Base-by-base conservation (phyloP, 2,329 filamentous ascomycete species). In the Pseudogymnoascus sp. region DNA sequence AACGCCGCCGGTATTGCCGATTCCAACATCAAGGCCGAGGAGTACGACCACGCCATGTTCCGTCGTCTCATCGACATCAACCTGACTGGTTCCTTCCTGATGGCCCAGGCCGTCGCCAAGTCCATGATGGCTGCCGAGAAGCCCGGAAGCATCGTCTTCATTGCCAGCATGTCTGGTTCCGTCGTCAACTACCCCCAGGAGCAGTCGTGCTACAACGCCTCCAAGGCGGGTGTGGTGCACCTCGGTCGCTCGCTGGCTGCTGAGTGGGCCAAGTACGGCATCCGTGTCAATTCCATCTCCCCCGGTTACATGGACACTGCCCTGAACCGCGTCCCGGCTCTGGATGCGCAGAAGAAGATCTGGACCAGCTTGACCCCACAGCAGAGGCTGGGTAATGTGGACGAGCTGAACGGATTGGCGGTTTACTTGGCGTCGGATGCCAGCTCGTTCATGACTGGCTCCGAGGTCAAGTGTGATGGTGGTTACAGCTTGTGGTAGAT, bases 271-370 rank as follows among this genome's bases (percentile, higher is more conserved):
- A 88, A 90, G 77, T 83, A 91, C 76, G 82, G 83, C 70, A 91
- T 93, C 72, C 87, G 90, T 38, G 89, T 93, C 71, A 95, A 95
- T 82, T 88, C 85, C 76, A 91, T 93, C 77, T 90, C 87, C 6
- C 90, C 90, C 19, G 90, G 90, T 31, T 93, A 93, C 80, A 93
- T 93, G 87, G 89, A 93, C 79, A 95, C 90, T 4, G 88, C 87
- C 4, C 80, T 91, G 66, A 93, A 91, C 83, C 86, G 87, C 65
- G 88, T 90, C 7, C 88, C 88, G 21, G 87, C 87, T 40, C 85
- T 92, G 19, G 88, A 92, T 67, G 88, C 87, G 59, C 88, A 91
- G 81, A 91, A 91, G 85, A 88, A 87, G 77, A 89, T 91, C 75
- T 92, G 89, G 89, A 85, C 84, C 70, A 83, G 83, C 38, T 74